phyloP scores from a whole-genome alignment of 2,329 filamentous ascomycete species.

The Bipolaris cookei region DNA sequence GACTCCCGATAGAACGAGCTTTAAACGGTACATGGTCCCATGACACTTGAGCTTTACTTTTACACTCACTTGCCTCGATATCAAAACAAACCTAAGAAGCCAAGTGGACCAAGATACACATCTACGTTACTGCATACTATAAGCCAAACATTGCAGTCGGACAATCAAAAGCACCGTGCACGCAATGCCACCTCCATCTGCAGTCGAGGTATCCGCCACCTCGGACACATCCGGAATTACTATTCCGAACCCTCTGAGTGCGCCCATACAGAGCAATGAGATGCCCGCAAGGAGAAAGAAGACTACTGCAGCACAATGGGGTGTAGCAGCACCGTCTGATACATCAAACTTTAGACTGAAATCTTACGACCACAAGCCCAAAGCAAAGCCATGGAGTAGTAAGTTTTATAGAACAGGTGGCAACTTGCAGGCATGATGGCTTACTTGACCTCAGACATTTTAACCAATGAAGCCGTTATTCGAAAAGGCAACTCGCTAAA shows the following conservation, averaged over 20 bases:
- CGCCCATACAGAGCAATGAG: conserved; percentile 60
- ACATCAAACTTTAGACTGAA: conserved; percentile 81
- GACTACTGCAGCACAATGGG: conserved; percentile 73
- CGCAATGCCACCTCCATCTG: conserved; percentile 42
- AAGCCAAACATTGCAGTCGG: not conserved
- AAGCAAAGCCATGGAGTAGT: conserved; percentile 86
- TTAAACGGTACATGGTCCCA: conserved; percentile 7
- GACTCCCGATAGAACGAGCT: not conserved
- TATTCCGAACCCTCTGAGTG: conserved; percentile 61
- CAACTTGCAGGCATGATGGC: not conserved
- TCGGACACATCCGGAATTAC: conserved; percentile 57
- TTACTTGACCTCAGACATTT: conserved; percentile 44
- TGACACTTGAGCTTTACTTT: not conserved
- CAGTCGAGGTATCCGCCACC: conserved; percentile 52
- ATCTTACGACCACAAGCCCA: conserved; percentile 68
- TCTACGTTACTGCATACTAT: not conserved
- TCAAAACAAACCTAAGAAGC: not conserved
- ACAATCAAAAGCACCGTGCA: not conserved
- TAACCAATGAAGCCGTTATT: conserved; percentile 62
- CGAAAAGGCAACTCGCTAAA: conserved; percentile 71
- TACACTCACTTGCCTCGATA: not conserved
- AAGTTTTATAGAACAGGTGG: conserved; percentile 50
- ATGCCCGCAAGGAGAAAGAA: conserved; percentile 72
- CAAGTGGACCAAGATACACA: not conserved
- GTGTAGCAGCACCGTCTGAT: conserved; percentile 76